phyloP scores from a whole-genome alignment of 495 filamentous ascomycete genomes.

The Aspergillus sclerotioniger region DNA sequence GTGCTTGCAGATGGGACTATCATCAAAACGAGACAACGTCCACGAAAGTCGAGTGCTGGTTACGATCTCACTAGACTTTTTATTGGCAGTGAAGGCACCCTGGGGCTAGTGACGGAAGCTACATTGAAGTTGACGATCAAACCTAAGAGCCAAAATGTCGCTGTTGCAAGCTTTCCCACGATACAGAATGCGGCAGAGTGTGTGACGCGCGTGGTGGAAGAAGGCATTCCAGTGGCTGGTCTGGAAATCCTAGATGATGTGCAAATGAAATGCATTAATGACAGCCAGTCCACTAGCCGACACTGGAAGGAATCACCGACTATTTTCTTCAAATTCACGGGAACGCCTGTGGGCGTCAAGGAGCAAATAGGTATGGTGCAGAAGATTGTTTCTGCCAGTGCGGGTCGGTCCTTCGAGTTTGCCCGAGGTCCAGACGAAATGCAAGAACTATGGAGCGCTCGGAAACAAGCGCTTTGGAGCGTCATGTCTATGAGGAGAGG shows the following conservation, averaged over 20 bases:
- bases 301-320: conserved; percentile 62
- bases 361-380: conserved; percentile 60
- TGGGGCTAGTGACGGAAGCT: conserved; percentile 65
- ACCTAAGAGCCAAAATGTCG: conserved; percentile 60
- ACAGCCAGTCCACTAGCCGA: conserved; percentile 51
- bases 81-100: conserved; percentile 63
- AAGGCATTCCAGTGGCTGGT: conserved; percentile 61
- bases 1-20: conserved; percentile 65
- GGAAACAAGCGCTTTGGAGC: conserved; percentile 61
- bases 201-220: conserved; percentile 58
- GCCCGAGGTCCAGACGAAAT: conserved; percentile 55
- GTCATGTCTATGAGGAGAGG: conserved; percentile 56
- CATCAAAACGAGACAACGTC: conserved; percentile 64
- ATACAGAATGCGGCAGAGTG: conserved; percentile 58
- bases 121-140: conserved; percentile 61
- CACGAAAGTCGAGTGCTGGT: conserved; percentile 63
- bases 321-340: conserved; percentile 65
- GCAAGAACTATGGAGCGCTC: conserved; percentile 59
- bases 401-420: conserved; percentile 57
- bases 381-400: conserved; percentile 49
- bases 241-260: conserved; percentile 65
- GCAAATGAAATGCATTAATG: conserved; percentile 66
- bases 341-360: conserved; percentile 56
- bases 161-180: conserved; percentile 59
- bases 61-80: conserved; percentile 65